These are phyloP conservation scores for Flaveria trinervia DNA, from an alignment of 129 eudicot species.

Conservation along the genomic window DNA sequence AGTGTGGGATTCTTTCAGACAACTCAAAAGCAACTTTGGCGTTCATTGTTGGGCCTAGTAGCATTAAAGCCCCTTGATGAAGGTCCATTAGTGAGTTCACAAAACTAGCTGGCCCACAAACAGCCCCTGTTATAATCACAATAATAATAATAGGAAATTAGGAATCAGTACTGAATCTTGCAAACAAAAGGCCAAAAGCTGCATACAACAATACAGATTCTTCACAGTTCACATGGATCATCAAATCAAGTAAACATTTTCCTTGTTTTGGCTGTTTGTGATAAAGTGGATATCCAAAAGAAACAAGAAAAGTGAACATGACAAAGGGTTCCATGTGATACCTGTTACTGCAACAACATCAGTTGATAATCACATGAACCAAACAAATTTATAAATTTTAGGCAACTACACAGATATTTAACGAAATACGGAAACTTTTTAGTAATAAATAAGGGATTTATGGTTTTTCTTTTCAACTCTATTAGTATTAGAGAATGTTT, in stretches of 20 bases:
- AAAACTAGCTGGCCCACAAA: conserved; percentile 85
- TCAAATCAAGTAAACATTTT: conserved; percentile 21
- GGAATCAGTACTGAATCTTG: conserved; percentile 2
- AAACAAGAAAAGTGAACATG: conserved; percentile 1
- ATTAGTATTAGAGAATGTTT: too few relatives aligned
- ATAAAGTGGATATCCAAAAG: conserved; percentile 9
- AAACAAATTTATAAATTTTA: neutral
- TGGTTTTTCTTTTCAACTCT: too few relatives aligned
- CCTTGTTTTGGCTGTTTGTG: conserved; percentile 27
- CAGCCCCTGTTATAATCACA: conserved; percentile 59
- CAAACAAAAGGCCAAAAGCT: conserved; percentile 1
- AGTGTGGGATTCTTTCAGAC: conserved; percentile 83
- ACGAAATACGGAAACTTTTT: too few relatives aligned
- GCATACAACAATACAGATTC: conserved; percentile 22
- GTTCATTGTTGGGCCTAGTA: conserved; percentile 98
- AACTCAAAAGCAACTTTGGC: conserved; percentile 96
- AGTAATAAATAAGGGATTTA: too few relatives aligned
- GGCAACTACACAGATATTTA: too few relatives aligned
- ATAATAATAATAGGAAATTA: neutral
- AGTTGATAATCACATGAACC: conserved; percentile 27
- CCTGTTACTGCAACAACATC: neutral
- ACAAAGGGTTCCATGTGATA: conserved; percentile 32
- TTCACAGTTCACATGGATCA: conserved; percentile 33
- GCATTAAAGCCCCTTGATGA: conserved; percentile 87
- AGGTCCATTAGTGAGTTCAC: conserved; percentile 94